Evolutionary conservation across 495 filamentous ascomycete species (phyloP).

Genomic region (Melanomma pulvis-pyrius): DNA sequence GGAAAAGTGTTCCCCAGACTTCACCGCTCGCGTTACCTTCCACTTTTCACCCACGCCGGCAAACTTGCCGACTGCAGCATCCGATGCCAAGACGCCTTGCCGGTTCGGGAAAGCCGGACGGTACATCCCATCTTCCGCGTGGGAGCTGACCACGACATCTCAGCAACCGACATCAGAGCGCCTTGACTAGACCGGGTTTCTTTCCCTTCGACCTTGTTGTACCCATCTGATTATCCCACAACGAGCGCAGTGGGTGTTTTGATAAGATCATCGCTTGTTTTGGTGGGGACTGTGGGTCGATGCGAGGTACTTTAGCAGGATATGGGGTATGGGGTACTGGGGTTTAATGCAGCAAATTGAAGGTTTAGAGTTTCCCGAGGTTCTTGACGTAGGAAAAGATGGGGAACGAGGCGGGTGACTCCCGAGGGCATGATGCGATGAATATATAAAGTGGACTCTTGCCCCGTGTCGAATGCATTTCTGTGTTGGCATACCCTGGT

Average conservation of each 20-base stretch:
- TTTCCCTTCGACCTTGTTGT: background rate
- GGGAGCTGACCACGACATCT: background rate
- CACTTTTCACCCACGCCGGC: background rate
- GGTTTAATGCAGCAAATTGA: background rate
- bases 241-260: background rate
- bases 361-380: too few relatives aligned
- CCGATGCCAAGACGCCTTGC: constrained; percentile 1
- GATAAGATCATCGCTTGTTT: background rate
- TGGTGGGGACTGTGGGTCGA: background rate
- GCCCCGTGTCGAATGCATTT: too few relatives aligned
- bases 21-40: constrained; percentile 1
- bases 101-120: background rate
- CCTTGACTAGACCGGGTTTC: background rate
- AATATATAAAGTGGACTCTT: too few relatives aligned
- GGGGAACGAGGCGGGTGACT: too few relatives aligned
- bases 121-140: background rate
- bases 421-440: too few relatives aligned
- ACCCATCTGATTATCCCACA: background rate
- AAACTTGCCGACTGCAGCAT: constrained; percentile 1
- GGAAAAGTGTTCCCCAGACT: background rate
- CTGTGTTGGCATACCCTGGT: too few relatives aligned
- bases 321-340: background rate
- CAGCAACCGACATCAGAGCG: background rate
- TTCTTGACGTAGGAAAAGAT: too few relatives aligned
- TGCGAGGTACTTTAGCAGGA: background rate